phyloP scores from a whole-genome alignment of 805 yeast genomes.

The Spathaspora boniae region DNA sequence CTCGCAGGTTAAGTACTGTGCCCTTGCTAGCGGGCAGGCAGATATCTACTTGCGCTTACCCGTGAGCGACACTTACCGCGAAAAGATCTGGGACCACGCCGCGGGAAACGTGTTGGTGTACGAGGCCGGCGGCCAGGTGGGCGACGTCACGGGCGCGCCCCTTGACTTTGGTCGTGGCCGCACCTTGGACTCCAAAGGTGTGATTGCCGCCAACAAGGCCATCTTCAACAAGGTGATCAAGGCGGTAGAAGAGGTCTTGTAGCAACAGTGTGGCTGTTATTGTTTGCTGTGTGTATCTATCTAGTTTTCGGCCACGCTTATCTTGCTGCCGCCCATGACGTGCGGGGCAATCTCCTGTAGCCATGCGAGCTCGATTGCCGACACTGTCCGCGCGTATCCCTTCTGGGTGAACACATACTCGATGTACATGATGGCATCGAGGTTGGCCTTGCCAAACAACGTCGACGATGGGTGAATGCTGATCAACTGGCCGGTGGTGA shows the following conservation, averaged over 20 bases:
- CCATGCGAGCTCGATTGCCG: slow-evolving; percentile 80
- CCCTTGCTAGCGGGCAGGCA: slow-evolving; percentile 85
- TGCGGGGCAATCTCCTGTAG: slow-evolving; percentile 77
- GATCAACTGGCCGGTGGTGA: slow-evolving; percentile 76
- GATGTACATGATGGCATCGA: slow-evolving; percentile 88
- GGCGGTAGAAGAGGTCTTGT: slow-evolving; percentile 37
- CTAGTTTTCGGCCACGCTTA: slow-evolving; percentile 24
- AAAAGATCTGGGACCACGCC: slow-evolving; percentile 99
- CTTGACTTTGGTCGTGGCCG: slow-evolving; percentile 87
- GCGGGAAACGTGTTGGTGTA: slow-evolving; percentile 84
- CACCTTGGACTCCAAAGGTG: slow-evolving; percentile 78
- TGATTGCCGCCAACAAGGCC: slow-evolving; percentile 70
- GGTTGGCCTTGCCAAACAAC: slow-evolving; percentile 67
- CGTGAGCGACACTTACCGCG: slow-evolving; percentile 67
- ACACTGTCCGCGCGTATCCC: slow-evolving; percentile 90
- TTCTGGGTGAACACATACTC: slow-evolving; percentile 92
- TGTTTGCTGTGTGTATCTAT: not conserved
- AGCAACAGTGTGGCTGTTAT: not conserved
- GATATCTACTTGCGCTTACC: slow-evolving; percentile 91
- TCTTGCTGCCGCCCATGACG: slow-evolving; percentile 43
- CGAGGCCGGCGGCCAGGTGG: slow-evolving; percentile 90
- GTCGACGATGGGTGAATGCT: slow-evolving; percentile 89
- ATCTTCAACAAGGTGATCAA: slow-evolving; percentile 49
- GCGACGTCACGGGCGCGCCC: slow-evolving; percentile 73
- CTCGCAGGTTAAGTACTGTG: slow-evolving; percentile 95